Base-by-base conservation (phyloP, 805 yeast species). In the Wickerhamomyces alni region DNA sequence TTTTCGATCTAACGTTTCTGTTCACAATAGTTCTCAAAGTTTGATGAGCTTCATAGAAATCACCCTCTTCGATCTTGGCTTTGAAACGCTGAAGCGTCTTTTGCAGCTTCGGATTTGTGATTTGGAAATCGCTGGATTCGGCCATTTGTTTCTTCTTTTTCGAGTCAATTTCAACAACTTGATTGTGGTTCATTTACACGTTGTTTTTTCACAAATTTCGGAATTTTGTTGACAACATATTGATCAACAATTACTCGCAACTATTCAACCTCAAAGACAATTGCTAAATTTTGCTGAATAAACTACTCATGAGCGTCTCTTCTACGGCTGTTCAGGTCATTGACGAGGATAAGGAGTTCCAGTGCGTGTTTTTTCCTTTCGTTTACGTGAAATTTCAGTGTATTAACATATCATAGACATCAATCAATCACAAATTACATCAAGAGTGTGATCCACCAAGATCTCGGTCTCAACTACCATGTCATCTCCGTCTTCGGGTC, bases 401-500 rank as follows among this genome's bases (percentile, higher is more conserved):
- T n/a, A n/a, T n/a, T n/a, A n/a, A n/a, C n/a, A n/a, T n/a, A n/a
- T n/a, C n/a, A n/a, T n/a, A n/a, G n/a, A 24, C 27, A 33, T 12
- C 38, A 36, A 17, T 28, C 39, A 6, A 43, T 54, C 32, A 40
- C 38, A 17, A 24, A 45, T n/a, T 46, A 58, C 65, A 40, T 58
- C 55, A 43, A 54, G 47, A 7, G 70, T 59, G 52, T 42, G 5
- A 59, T 75, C 38, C 54, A 63, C 21, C 46, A 54, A 33, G 68
- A 68, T 32, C 68, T 72, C 12, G 95, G 89, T 0, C 65, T 82
- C 40, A 70, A 82, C 50, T 89, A 91, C 65, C 96, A 93, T 59
- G 79, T 93, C 16, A 86, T 93, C 4, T 82, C 98, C 0, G 99
- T 93, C 29, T 93, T 93, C 68, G 99, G 99, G 5, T 87, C 96